These are phyloP conservation scores for Filobasidium uniguttulatum DNA, from an alignment of 1,284 basidiomycete species.

Conservation along the genomic window DNA sequence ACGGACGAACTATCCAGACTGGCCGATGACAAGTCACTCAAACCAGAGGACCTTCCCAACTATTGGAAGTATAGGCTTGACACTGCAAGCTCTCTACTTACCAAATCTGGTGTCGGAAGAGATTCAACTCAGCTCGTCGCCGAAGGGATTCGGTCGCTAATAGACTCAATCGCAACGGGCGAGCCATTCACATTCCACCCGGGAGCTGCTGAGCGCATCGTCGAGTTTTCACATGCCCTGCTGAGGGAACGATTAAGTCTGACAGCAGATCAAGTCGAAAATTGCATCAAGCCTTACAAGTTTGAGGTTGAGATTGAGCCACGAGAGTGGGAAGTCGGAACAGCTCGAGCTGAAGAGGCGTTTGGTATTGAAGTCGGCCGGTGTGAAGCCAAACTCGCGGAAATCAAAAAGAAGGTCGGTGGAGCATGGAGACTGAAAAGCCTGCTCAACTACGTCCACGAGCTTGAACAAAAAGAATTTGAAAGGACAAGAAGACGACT, in stretches of 20 bases:
- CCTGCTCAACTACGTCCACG: conserved; percentile 67
- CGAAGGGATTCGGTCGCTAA: conserved; percentile 74
- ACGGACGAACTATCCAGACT: conserved; percentile 60
- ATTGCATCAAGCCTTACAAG: conserved; percentile 99
- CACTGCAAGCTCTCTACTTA: conserved; percentile 76
- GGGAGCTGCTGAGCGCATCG: conserved; percentile 68
- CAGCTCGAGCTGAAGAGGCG: conserved; percentile 57
- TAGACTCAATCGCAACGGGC: conserved; percentile 69
- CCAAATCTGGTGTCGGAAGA: conserved; percentile 92
- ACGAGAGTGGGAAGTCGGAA: conserved; percentile 79
- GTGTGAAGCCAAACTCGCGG: conserved; percentile 74
- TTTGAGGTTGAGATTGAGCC: conserved; percentile 73
- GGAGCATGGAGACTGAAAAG: conserved; percentile 63
- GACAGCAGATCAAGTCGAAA: conserved; percentile 96
- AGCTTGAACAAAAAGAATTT: conserved; percentile 65
- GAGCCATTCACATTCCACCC: conserved; percentile 92
- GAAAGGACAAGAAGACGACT: conserved; percentile 43
- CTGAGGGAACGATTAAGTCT: conserved; percentile 79
- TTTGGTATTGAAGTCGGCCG: conserved; percentile 71
- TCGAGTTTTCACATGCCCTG: conserved; percentile 83
- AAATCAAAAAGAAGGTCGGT: conserved; percentile 75
- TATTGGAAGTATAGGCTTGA: conserved; percentile 96
- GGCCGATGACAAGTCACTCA: conserved; percentile 53
- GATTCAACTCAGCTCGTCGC: conserved; percentile 90
- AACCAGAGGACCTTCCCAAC: conserved; percentile 59